A percentile compares a stretch with the other conserved stretches of the same genome.
These are phyloP conservation scores for Dipodascus albidus DNA, from an alignment of 805 yeast species.

Conservation along the genomic window DNA sequence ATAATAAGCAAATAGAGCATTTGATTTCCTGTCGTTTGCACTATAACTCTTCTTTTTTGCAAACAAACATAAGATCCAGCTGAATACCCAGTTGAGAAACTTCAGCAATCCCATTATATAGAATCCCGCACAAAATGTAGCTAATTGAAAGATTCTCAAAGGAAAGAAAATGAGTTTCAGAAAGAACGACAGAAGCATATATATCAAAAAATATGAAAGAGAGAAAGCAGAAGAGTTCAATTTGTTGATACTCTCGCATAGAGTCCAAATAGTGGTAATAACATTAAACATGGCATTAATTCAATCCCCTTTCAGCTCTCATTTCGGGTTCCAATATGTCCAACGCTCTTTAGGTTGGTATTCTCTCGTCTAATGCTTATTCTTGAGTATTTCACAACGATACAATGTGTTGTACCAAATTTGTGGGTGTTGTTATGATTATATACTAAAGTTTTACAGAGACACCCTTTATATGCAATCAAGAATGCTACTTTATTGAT, in stretches of 20 bases:
- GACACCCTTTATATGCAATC: background rate
- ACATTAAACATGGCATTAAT: background rate
- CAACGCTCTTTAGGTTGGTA: background rate
- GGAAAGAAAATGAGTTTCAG: too few species aligned
- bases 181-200: too few species aligned
- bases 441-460: too few species aligned
- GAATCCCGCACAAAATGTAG: too few species aligned
- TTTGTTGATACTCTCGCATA: too few species aligned
- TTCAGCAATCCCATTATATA: background rate
- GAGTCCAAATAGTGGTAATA: background rate
- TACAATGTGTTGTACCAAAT: background rate
- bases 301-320: too few species aligned
- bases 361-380: too few species aligned
- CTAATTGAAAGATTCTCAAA: too few species aligned
- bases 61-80: background rate
- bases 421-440: background rate
- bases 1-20: background rate
- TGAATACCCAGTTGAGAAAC: background rate
- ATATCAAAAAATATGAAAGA: too few species aligned
- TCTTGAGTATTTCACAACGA: background rate
- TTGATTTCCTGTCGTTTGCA: background rate
- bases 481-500: background rate
- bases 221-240: too few species aligned
- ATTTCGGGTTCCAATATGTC: background rate
- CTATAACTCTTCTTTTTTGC: background rate